These are phyloP conservation scores for Cystobasidium ongulense DNA, from an alignment of 768 basidiomycete species.

Conservation along the genomic window DNA sequence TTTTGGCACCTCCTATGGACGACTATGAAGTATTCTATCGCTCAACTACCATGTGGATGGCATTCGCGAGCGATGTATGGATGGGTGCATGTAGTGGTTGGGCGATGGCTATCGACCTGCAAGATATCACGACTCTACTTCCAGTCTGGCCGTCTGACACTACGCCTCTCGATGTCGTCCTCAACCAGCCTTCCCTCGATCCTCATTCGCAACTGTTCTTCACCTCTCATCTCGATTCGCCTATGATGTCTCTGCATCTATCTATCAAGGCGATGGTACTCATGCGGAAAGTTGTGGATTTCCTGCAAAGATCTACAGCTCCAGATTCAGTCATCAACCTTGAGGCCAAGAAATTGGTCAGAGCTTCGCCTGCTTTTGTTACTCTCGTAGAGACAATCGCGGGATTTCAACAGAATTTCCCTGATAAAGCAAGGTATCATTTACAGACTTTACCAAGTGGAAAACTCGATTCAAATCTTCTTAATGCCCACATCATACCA, in stretches of 20 bases:
- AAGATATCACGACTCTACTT: conserved; percentile 13
- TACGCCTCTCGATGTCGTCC: conserved; percentile 18
- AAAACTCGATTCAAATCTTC: conserved; percentile 11
- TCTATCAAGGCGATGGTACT: conserved; percentile 18
- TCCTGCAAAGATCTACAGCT: not conserved
- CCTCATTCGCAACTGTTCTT: conserved; percentile 20
- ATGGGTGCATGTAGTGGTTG: conserved; percentile 21
- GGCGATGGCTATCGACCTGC: not conserved
- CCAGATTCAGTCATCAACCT: not conserved
- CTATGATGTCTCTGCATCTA: conserved; percentile 15
- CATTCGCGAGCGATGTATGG: conserved; percentile 6
- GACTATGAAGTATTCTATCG: conserved; percentile 25
- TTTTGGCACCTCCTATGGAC: not conserved
- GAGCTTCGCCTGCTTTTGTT: conserved; percentile 3
- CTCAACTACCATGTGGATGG: conserved; percentile 3
- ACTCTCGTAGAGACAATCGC: not conserved
- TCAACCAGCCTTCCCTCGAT: conserved; percentile 18
- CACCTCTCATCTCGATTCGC: conserved; percentile 9
- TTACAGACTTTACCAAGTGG: conserved; percentile 4
- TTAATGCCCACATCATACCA: conserved; percentile 22
- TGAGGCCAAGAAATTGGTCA: conserved; percentile 1
- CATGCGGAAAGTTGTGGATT: not conserved
- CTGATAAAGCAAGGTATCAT: not conserved
- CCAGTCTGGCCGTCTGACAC: conserved; percentile 26
- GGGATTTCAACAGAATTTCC: conserved; percentile 10